These are phyloP conservation scores for Sophora flavescens DNA, from an alignment of 306 rosid species.

Conservation along the genomic window DNA sequence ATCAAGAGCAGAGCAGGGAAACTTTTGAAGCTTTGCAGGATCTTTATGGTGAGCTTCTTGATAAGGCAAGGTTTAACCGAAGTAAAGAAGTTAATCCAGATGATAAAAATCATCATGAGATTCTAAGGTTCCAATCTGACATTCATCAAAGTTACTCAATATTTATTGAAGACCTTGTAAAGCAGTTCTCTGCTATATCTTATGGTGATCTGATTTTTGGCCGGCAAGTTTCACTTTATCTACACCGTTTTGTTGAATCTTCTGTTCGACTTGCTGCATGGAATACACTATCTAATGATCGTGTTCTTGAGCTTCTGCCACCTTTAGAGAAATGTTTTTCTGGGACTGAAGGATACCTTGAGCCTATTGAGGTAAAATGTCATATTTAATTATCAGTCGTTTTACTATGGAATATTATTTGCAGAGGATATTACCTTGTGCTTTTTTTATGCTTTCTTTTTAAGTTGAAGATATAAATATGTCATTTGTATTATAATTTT, in stretches of 20 bases:
- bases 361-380: slow-evolving; percentile 81
- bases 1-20: slow-evolving; percentile 73
- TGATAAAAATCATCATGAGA: slow-evolving; percentile 54
- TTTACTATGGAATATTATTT: slow-evolving; percentile 23
- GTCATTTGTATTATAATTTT: slow-evolving; percentile 20
- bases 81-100: slow-evolving; percentile 38
- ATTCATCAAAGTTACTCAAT: slow-evolving; percentile 77
- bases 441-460: slow-evolving; percentile 10
- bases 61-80: slow-evolving; percentile 56
- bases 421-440: neutral
- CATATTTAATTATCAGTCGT: neutral
- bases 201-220: slow-evolving; percentile 85
- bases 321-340: slow-evolving; percentile 77
- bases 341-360: slow-evolving; percentile 79
- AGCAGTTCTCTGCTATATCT: slow-evolving; percentile 87
- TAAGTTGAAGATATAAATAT: neutral
- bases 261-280: slow-evolving; percentile 81
- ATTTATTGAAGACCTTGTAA: slow-evolving; percentile 84
- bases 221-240: slow-evolving; percentile 90
- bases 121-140: slow-evolving; percentile 78
- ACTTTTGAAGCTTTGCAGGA: slow-evolving; percentile 86
- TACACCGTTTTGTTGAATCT: slow-evolving; percentile 79
- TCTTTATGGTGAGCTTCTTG: slow-evolving; percentile 79
- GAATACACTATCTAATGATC: slow-evolving; percentile 77
- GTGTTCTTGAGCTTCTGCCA: slow-evolving; percentile 92